These are phyloP conservation scores for Hygrophoropsis aurantiaca DNA, from an alignment of 768 basidiomycete species.

Conservation along the genomic window DNA sequence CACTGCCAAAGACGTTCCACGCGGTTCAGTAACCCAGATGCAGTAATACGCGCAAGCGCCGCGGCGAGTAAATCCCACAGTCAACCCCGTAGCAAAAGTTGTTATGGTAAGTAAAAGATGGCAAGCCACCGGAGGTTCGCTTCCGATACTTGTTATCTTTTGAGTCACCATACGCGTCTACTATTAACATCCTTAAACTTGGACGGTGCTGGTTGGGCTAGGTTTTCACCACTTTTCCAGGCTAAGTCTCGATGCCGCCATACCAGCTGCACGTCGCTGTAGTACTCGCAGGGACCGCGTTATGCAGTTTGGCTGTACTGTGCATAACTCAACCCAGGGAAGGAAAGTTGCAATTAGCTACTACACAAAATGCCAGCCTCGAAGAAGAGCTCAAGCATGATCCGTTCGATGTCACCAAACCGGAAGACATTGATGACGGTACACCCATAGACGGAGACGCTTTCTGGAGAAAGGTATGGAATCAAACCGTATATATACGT, in stretches of 20 bases:
- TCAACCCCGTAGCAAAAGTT: no score
- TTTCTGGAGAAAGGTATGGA: constrained; percentile 52
- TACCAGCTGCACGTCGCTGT: constrained; percentile 53
- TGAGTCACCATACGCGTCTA: no score
- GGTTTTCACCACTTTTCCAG: no score
- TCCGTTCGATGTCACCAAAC: constrained; percentile 59
- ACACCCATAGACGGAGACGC: constrained; percentile 50
- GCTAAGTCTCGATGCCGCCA: constrained; percentile 57
- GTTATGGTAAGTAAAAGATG: no score
- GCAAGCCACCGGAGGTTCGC: no score
- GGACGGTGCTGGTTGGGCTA: no score
- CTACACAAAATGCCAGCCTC: constrained; percentile 15
- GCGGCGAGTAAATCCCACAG: no score
- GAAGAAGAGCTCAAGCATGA: constrained; percentile 33
- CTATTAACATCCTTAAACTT: no score
- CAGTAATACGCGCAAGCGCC: no score
- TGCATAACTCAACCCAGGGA: constrained; percentile 38
- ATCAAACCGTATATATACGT: not conserved
- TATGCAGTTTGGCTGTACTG: constrained; percentile 41
- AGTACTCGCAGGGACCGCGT: constrained; percentile 37
- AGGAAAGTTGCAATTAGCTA: constrained; percentile 49
- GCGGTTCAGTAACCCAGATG: no score
- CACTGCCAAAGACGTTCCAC: no score
- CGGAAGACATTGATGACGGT: constrained; percentile 61
- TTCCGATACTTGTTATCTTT: no score